A percentile compares a stretch with the other conserved stretches of the same genome.
phyloP scores from a whole-genome alignment of 768 basidiomycete genomes.

The Melanogaster broomeanus region DNA sequence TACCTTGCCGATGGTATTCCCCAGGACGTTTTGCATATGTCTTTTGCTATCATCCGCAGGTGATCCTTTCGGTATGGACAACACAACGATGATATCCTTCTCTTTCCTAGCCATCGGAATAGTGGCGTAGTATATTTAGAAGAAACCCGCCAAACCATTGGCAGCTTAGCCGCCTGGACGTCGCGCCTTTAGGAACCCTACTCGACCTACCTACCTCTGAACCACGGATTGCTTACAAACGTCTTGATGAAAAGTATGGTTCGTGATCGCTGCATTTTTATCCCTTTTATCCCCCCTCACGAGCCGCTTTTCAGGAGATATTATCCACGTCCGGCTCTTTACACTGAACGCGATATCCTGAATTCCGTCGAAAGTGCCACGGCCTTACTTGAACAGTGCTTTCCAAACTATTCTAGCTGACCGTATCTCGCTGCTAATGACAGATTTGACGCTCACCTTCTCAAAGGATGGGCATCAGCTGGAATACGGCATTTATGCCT shows the following conservation, averaged over 20 bases:
- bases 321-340: conserved; percentile 2
- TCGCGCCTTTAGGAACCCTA: conserved; percentile 15
- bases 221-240: conserved; percentile 20
- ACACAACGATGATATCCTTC: background rate
- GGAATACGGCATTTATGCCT: conserved; percentile 11
- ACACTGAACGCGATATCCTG: conserved; percentile 28
- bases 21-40: no score
- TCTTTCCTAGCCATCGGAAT: background rate
- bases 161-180: conserved; percentile 24
- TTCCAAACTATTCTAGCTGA: conserved; percentile 37
- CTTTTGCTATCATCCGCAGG: no score
- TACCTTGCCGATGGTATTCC: no score
- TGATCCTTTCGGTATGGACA: background rate
- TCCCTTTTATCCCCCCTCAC: background rate
- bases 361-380: conserved; percentile 34
- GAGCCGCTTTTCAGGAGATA: conserved; percentile 1
- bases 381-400: conserved; percentile 40
- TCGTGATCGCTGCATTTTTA: background rate
- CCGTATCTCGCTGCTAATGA: conserved; percentile 6
- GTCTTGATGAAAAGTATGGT: conserved; percentile 25
- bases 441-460: background rate
- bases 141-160: background rate
- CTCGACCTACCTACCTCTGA: conserved; percentile 14
- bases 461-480: conserved; percentile 17
- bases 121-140: background rate